Conservation (phyloP, 257 asterid genomes). For the Nicotiana tabacum region DNA sequence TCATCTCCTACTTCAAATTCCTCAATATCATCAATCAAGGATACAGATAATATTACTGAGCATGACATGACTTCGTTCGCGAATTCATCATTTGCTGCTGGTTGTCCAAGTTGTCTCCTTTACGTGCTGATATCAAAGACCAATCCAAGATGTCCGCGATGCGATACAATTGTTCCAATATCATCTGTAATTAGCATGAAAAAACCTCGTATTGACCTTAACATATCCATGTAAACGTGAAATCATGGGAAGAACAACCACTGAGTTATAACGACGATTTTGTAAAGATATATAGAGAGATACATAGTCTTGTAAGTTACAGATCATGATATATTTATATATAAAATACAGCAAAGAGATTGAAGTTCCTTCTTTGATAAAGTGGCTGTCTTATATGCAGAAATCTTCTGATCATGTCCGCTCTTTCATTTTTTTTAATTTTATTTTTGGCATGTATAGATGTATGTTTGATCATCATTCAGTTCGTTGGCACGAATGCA, state of each 20-base stretch:
- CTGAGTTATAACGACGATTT: neutral
- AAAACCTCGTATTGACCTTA: constrained; percentile 74
- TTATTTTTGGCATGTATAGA: too few species aligned
- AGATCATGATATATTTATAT: constrained; percentile 25
- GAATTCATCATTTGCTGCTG: constrained; percentile 37
- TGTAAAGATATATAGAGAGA: constrained; percentile 38
- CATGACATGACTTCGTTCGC: constrained; percentile 32
- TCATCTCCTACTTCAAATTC: constrained; percentile 43
- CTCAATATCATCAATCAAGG: constrained; percentile 44
- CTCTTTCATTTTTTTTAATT: too few species aligned
- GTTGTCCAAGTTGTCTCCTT: constrained; percentile 63
- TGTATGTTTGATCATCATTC: too few species aligned
- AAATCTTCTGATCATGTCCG: neutral
- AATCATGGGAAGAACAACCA: constrained; percentile 2
- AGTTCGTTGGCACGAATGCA: too few species aligned
- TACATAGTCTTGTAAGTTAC: constrained; percentile 15
- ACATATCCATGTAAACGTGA: constrained; percentile 46
- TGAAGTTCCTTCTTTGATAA: too few species aligned
- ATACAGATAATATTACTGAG: constrained; percentile 1
- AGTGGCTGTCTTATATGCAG: too few species aligned
- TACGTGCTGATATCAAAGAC: constrained; percentile 52
- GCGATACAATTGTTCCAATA: constrained; percentile 40
- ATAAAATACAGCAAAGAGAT: too few species aligned
- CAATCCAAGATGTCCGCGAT: constrained; percentile 70
- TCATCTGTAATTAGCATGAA: constrained; percentile 35